phyloP scores from a whole-genome alignment of 371 early-diverging fungal genomes.

The Rhizomucor miehei region DNA sequence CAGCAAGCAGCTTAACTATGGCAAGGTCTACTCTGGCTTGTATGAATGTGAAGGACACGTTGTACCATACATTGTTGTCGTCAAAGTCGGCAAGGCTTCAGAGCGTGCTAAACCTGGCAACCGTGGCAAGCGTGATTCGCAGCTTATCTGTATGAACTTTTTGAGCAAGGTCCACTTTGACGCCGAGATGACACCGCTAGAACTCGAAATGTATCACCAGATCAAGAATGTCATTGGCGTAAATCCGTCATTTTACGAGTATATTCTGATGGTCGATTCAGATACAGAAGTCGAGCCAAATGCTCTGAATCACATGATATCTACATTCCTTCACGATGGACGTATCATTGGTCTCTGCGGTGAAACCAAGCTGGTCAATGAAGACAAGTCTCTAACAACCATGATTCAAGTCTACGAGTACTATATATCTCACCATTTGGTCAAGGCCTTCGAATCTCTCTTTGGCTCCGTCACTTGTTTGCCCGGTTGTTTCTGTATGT shows the following conservation, averaged over 20 bases:
- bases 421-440: constrained; percentile 98
- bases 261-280: constrained; percentile 93
- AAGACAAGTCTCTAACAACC: constrained; percentile 88
- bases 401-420: constrained; percentile 99
- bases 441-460: constrained; percentile 99
- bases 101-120: constrained; percentile 92
- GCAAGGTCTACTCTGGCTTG: constrained; percentile 96
- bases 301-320: constrained; percentile 84
- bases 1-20: constrained; percentile 89
- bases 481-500: constrained; percentile 97
- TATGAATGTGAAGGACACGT: constrained; percentile 89
- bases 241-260: constrained; percentile 87
- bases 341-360: constrained; percentile 93
- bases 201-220: constrained; percentile 91
- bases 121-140: constrained; percentile 99
- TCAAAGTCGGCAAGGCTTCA: constrained; percentile 87
- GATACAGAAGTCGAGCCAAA: constrained; percentile 89
- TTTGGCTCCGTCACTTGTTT: constrained; percentile 97
- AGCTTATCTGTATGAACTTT: constrained; percentile 98
- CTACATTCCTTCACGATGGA: constrained; percentile 85
- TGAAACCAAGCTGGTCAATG: constrained; percentile 88
- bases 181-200: constrained; percentile 86
- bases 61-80: constrained; percentile 93
- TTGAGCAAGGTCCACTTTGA: constrained; percentile 97
- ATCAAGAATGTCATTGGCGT: constrained; percentile 92